phyloP scores from a whole-genome alignment of 768 basidiomycete species.

The Cubamyces lactineus region DNA sequence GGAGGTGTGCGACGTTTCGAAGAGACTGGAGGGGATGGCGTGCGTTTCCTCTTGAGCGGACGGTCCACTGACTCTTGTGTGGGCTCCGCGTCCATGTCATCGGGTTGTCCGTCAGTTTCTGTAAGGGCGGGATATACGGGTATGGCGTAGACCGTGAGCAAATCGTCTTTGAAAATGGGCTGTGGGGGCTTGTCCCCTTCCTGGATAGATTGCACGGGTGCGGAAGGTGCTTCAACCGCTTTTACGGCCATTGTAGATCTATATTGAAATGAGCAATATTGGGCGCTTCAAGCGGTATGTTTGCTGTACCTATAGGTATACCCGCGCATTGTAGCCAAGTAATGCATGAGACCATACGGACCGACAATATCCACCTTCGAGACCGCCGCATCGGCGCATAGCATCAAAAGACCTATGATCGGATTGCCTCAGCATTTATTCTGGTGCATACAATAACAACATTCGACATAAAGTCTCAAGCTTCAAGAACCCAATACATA shows the following conservation, averaged over 20 bases:
- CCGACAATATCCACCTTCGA: constrained; percentile 64
- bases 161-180: constrained; percentile 63
- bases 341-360: constrained; percentile 73
- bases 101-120: background rate
- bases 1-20: constrained; percentile 28
- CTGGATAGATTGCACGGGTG: constrained; percentile 21
- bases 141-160: constrained; percentile 66
- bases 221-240: constrained; percentile 45
- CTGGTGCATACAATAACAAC: background rate
- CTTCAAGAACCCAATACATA: background rate
- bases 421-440: background rate
- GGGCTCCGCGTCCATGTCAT: background rate
- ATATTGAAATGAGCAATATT: background rate
- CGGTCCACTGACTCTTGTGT: background rate
- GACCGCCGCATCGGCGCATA: constrained; percentile 71
- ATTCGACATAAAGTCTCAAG: constrained; percentile 2
- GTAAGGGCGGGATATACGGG: constrained; percentile 40
- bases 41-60: constrained; percentile 36
- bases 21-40: constrained; percentile 25
- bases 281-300: background rate
- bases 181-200: constrained; percentile 34
- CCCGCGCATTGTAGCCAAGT: constrained; percentile 68
- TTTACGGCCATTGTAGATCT: constrained; percentile 49
- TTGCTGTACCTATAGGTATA: constrained; percentile 64
- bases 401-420: constrained; percentile 71